phyloP scores from a whole-genome alignment of 2,329 filamentous ascomycete species.

The Cladosporium austrohemisphaericum region DNA sequence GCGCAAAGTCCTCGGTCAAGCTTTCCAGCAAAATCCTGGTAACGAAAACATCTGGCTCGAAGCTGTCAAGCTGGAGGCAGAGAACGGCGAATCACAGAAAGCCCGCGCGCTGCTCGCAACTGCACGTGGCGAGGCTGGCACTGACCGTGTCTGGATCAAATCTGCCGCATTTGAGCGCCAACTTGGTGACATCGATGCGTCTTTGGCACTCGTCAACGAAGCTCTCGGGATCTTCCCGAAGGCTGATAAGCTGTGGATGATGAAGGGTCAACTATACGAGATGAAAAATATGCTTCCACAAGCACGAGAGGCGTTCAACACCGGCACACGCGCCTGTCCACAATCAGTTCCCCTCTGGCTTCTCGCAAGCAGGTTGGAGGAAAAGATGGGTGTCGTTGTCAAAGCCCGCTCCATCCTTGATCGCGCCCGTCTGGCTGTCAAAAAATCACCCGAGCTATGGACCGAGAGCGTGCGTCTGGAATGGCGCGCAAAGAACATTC shows the following conservation, averaged over 20 bases:
- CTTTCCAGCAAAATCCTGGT: conserved; percentile 91
- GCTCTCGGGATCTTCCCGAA: conserved; percentile 82
- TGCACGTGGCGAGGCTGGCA: conserved; percentile 83
- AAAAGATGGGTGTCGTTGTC: conserved; percentile 75
- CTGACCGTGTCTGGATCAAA: conserved; percentile 96
- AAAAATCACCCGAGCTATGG: conserved; percentile 81
- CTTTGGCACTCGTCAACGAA: conserved; percentile 81
- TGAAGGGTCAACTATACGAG: conserved; percentile 98
- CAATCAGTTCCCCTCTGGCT: conserved; percentile 86
- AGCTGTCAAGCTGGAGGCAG: conserved; percentile 92
- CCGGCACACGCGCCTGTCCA: conserved; percentile 82
- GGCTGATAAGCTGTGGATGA: conserved; percentile 91
- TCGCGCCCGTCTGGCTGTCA: conserved; percentile 79
- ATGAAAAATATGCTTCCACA: conserved; percentile 72
- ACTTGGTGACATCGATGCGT: conserved; percentile 70
- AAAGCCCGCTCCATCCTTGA: conserved; percentile 94
- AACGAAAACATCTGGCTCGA: conserved; percentile 98
- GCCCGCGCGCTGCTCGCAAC: conserved; percentile 77
- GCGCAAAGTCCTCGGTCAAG: conserved; percentile 76
- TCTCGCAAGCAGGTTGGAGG: conserved; percentile 82
- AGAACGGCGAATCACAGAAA: conserved; percentile 76
- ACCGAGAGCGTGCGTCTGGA: conserved; percentile 92
- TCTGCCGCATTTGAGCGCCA: conserved; percentile 90
- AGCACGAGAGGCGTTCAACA: conserved; percentile 83
- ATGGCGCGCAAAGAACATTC: conserved; percentile 75